Evolutionary conservation across 1,139 yeast species (phyloP).

Genomic region (Saccharomyces hybrid): DNA sequence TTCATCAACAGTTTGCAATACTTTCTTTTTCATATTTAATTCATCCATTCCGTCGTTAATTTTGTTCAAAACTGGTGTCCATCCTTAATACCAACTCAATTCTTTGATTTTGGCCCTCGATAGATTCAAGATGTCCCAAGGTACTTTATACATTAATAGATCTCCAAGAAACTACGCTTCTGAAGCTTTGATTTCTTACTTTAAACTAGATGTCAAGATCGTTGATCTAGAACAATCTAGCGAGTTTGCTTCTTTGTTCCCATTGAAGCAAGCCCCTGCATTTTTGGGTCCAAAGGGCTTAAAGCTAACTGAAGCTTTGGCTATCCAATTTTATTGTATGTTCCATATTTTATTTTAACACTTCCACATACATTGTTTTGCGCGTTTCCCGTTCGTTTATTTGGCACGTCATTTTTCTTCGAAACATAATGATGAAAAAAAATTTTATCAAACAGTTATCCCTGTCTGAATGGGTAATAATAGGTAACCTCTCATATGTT

Average conservation of each 20-base stretch:
- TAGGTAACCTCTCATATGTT: slow-evolving; percentile 18
- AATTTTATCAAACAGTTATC: slow-evolving; percentile 17
- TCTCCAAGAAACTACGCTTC: slow-evolving; percentile 50
- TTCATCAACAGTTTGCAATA: background rate
- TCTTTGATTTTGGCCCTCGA: background rate
- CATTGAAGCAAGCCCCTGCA: slow-evolving; percentile 67
- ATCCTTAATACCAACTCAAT: background rate
- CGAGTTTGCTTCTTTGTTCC: slow-evolving; percentile 52
- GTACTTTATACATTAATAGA: slow-evolving; percentile 49
- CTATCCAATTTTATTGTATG: slow-evolving; percentile 43
- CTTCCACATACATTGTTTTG: background rate
- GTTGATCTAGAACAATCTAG: slow-evolving; percentile 38
- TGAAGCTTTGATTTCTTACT: slow-evolving; percentile 72
- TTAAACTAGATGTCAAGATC: slow-evolving; percentile 62
- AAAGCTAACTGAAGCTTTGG: slow-evolving; percentile 69
- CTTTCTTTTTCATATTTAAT: background rate
- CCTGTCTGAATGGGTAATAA: slow-evolving; percentile 23
- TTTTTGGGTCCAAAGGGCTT: slow-evolving; percentile 75
- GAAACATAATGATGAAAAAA: slow-evolving; percentile 11
- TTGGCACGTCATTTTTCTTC: slow-evolving; percentile 9
- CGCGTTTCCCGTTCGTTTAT: slow-evolving; percentile 3
- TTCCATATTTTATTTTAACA: slow-evolving; percentile 5
- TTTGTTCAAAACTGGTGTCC: background rate
- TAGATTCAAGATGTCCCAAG: slow-evolving; percentile 47
- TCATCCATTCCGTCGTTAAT: background rate